Percentiles rank a stretch among this genome's conserved stretches.
Evolutionary conservation across 345 rosid species (phyloP).

Genomic region (Brassica cretica): DNA sequence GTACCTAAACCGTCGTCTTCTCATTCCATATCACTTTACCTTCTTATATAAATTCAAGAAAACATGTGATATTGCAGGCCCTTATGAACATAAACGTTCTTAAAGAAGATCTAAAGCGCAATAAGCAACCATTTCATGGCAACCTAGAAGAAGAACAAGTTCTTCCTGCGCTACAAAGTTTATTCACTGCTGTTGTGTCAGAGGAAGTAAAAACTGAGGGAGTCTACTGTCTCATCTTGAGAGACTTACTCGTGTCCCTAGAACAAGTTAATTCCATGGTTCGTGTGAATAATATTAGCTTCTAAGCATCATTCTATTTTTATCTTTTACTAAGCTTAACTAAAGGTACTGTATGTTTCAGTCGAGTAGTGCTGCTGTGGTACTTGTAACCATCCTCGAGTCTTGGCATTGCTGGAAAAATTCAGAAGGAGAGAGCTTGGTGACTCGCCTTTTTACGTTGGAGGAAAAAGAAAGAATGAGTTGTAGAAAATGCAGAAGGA

Average conservation of each 20-base stretch:
- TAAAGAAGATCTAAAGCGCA: neutral
- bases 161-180: slow-evolving; percentile 3
- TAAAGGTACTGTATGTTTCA: neutral
- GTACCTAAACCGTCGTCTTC: neutral
- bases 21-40: neutral
- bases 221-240: slow-evolving; percentile 10
- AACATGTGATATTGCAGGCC: neutral
- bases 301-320: neutral
- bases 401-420: slow-evolving; percentile 24
- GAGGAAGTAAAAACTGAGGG: neutral
- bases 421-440: neutral
- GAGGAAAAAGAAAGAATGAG: slow-evolving; percentile 16
- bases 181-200: slow-evolving; percentile 13
- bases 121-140: neutral
- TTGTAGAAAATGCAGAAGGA: slow-evolving; percentile 21
- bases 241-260: slow-evolving; percentile 10
- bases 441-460: neutral
- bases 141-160: slow-evolving; percentile 6
- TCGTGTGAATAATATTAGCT: neutral
- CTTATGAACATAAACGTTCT: slow-evolving; percentile 23
- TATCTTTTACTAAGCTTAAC: neutral
- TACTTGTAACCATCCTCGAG: slow-evolving; percentile 18
- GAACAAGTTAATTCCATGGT: slow-evolving; percentile 17
- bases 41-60: neutral
- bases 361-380: slow-evolving; percentile 16